Percentiles rank a stretch among this genome's conserved stretches.
phyloP scores from a whole-genome alignment of 148 eudicot species.

The Rhododendron simsii region DNA sequence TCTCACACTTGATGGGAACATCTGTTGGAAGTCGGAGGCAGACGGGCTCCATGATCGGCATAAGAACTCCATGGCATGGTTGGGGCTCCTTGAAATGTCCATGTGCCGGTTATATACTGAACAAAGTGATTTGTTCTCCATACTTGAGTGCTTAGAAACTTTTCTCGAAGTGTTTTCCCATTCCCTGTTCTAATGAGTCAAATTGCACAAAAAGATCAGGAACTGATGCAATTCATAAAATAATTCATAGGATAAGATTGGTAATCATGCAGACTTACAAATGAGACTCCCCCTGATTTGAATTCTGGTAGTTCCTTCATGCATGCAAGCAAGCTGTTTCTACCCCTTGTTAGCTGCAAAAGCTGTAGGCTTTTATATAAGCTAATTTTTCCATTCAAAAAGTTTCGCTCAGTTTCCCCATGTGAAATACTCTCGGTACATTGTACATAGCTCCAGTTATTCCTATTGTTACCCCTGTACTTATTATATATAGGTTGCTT shows the following conservation, averaged over 20 bases:
- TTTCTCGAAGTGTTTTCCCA: neutral
- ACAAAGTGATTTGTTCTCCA: slow-evolving; percentile 2
- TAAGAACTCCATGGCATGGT: slow-evolving; percentile 29
- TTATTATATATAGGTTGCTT: neutral
- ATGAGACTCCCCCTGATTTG: slow-evolving; percentile 12
- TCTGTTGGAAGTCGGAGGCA: slow-evolving; percentile 29
- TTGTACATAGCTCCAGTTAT: neutral
- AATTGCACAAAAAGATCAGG: neutral
- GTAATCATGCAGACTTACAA: neutral
- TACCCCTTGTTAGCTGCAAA: neutral
- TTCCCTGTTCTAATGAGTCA: neutral
- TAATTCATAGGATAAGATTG: neutral
- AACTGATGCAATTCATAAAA: neutral
- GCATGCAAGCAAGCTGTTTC: neutral
- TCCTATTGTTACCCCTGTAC: neutral
- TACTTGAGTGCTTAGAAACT: neutral
- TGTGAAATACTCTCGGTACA: neutral
- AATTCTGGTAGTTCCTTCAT: slow-evolving; percentile 8
- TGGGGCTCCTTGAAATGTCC: slow-evolving; percentile 21
- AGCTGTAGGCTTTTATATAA: neutral
- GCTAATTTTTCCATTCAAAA: neutral
- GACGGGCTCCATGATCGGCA: slow-evolving; percentile 35
- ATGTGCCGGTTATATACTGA: slow-evolving; percentile 7
- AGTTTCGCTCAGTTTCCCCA: neutral
- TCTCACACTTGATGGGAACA: slow-evolving; percentile 25